These are phyloP conservation scores for Xylaria flabelliformis DNA, from an alignment of 495 filamentous ascomycete species.

Conservation along the genomic window DNA sequence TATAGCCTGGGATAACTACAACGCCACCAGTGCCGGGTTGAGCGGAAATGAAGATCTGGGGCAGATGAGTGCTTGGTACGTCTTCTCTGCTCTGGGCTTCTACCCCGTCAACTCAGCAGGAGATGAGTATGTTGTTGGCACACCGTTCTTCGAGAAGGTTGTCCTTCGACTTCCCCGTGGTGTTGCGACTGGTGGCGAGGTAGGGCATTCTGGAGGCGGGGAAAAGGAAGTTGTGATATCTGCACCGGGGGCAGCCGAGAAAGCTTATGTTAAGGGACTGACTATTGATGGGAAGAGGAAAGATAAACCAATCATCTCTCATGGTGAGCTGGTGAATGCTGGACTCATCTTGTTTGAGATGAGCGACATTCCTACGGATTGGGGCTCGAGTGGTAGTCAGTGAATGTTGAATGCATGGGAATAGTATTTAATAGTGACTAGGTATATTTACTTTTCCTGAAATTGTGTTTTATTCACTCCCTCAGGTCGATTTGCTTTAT, in stretches of 20 bases:
- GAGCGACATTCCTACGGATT: constrained; percentile 37
- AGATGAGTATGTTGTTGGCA: constrained; percentile 39
- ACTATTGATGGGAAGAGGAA: constrained; percentile 36
- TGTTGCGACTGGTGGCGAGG: constrained; percentile 32
- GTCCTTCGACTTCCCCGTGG: constrained; percentile 32
- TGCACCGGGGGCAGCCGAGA: constrained; percentile 33
- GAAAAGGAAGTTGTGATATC: constrained; percentile 36
- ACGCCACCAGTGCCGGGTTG: constrained; percentile 39
- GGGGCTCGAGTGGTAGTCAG: constrained; percentile 32
- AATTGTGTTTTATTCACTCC: not conserved
- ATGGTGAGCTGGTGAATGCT: constrained; percentile 37
- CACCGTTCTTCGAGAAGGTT: constrained; percentile 43
- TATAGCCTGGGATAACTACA: constrained; percentile 40
- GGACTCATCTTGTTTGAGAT: constrained; percentile 39
- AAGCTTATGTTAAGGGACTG: constrained; percentile 39
- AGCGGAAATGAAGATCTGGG: constrained; percentile 43
- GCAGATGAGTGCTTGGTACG: constrained; percentile 46
- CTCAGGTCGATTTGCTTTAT: not conserved
- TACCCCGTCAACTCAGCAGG: constrained; percentile 41
- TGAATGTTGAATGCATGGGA: constrained; percentile 6
- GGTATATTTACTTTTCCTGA: not conserved
- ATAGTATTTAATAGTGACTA: not conserved
- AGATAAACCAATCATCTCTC: constrained; percentile 34
- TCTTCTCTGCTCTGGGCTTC: constrained; percentile 42
- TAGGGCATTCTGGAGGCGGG: not conserved